phyloP scores from a whole-genome alignment of 2,329 filamentous ascomycete genomes.

The Fusarium aywerte region DNA sequence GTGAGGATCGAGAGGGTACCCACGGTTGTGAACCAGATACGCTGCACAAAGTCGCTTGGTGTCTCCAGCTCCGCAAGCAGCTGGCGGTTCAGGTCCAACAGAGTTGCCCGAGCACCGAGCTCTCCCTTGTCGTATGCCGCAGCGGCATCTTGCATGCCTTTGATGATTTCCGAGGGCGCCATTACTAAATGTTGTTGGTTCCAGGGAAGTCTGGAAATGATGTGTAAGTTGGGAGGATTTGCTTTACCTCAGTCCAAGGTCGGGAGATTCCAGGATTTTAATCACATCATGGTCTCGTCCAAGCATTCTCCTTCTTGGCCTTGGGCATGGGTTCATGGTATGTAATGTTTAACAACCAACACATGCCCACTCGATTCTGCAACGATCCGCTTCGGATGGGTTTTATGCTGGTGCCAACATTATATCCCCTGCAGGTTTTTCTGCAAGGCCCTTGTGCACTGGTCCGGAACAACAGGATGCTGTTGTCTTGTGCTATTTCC shows the following conservation, averaged over 20 bases:
- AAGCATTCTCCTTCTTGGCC: background rate
- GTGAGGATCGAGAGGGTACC: background rate
- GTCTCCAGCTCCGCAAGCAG: conserved; percentile 30
- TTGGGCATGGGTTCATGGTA: background rate
- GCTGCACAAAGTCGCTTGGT: conserved; percentile 24
- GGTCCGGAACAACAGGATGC: no score
- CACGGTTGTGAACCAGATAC: conserved; percentile 25
- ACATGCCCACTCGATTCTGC: background rate
- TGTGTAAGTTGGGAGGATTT: background rate
- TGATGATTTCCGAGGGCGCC: conserved; percentile 14
- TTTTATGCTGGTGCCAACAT: background rate
- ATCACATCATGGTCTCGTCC: background rate
- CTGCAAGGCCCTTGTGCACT: background rate
- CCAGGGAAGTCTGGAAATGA: background rate
- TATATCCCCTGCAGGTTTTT: background rate
- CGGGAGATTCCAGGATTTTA: background rate
- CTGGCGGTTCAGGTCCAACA: conserved; percentile 22
- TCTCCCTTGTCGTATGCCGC: conserved; percentile 11
- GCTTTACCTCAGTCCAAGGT: background rate
- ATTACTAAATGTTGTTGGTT: background rate
- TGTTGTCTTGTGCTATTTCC: background rate
- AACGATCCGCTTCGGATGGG: background rate
- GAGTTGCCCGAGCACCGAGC: conserved; percentile 20
- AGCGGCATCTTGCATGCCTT: conserved; percentile 20
- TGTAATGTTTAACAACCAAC: background rate